Conservation (phyloP, 164 flowering plant genomes). For the Vitis amurensis region DNA sequence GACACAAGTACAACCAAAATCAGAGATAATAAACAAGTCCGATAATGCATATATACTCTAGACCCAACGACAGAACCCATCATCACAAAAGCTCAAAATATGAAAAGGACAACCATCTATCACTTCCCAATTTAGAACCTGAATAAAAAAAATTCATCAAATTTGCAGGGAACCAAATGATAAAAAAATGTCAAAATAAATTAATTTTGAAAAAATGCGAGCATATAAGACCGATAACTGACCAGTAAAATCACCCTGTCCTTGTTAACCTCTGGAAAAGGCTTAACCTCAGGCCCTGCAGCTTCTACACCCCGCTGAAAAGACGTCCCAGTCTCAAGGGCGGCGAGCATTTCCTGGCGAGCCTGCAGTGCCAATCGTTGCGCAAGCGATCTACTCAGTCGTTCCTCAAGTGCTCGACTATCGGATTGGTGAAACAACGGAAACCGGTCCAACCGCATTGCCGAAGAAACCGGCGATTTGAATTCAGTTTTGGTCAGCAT, state of each 20-base stretch:
- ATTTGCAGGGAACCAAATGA: neutral
- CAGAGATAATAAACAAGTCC: neutral
- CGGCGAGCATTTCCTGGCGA: neutral
- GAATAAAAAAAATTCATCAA: neutral
- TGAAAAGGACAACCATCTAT: no score
- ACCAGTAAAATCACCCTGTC: slow-evolving; percentile 33
- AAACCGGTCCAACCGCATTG: slow-evolving; percentile 13
- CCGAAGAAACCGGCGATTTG: neutral
- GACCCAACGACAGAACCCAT: no score
- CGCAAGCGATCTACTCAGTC: neutral
- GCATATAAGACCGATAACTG: slow-evolving; percentile 5
- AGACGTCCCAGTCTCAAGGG: neutral
- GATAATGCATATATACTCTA: neutral
- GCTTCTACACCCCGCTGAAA: slow-evolving; percentile 7
- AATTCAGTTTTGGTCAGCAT: slow-evolving; percentile 6
- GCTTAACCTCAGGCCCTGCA: slow-evolving; percentile 8
- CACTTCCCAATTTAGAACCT: no score
- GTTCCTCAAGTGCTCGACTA: slow-evolving; percentile 5
- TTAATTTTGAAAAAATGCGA: neutral
- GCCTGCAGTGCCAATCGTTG: neutral
- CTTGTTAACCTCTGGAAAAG: slow-evolving; percentile 10
- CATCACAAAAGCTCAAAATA: no score
- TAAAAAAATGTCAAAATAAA: neutral
- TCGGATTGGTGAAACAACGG: neutral
- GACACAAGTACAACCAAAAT: neutral